These are phyloP conservation scores for Linum tenue DNA, from an alignment of 345 rosid genomes.

Conservation along the genomic window DNA sequence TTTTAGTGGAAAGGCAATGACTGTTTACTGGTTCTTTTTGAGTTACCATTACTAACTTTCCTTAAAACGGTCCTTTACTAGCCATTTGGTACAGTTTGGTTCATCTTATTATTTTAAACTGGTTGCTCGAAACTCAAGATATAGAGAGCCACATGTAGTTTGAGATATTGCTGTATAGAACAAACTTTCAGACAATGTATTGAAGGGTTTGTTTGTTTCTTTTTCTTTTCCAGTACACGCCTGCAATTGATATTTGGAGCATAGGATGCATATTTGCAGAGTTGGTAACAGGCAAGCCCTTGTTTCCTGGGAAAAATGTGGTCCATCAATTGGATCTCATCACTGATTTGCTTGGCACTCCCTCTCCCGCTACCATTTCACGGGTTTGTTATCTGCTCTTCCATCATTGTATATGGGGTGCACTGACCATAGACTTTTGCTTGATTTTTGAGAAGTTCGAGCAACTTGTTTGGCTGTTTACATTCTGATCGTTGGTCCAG, in stretches of 20 bases:
- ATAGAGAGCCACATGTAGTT: too few relatives aligned
- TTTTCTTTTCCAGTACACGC: conserved; percentile 72
- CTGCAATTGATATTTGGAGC: conserved; percentile 98
- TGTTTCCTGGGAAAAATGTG: conserved; percentile 96
- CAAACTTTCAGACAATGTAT: too few relatives aligned
- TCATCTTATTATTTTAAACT: too few relatives aligned
- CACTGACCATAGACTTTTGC: conserved; percentile 12
- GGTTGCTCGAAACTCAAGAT: too few relatives aligned
- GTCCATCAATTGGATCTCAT: conserved; percentile 82
- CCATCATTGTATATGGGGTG: conserved; percentile 8
- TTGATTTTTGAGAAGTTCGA: neutral
- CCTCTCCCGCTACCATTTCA: conserved; percentile 60
- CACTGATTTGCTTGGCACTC: conserved; percentile 96
- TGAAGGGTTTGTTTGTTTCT: conserved; percentile 1
- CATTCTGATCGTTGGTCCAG: conserved; percentile 39
- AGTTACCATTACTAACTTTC: too few relatives aligned
- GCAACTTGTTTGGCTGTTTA: conserved; percentile 6
- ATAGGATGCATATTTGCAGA: conserved; percentile 97
- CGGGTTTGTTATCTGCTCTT: conserved; percentile 46
- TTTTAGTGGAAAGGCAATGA: too few relatives aligned
- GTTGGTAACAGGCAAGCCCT: conserved; percentile 77
- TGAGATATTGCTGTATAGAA: too few relatives aligned
- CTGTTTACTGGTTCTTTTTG: too few relatives aligned
- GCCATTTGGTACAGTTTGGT: too few relatives aligned
- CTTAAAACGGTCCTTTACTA: too few relatives aligned